Base-by-base conservation (phyloP, 164 flowering plant species). In the Tetracentron sinense region DNA sequence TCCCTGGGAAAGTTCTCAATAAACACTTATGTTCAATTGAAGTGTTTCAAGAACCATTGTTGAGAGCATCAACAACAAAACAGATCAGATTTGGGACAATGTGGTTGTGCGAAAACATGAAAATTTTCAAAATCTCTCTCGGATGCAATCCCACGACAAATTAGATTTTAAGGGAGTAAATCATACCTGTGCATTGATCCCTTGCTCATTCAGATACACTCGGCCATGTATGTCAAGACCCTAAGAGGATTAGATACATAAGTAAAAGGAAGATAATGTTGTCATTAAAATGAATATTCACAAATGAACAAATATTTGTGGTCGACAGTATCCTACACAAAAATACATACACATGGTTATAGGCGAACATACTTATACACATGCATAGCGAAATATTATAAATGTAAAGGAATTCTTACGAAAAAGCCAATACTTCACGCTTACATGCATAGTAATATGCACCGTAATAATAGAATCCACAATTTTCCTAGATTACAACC, bases 101-200 rank as follows among this genome's bases (percentile, higher is more conserved):
- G n/a, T n/a, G n/a, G n/a, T n/a, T n/a, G n/a, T n/a, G n/a, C n/a
- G n/a, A n/a, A n/a, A n/a, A n/a, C n/a, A n/a, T n/a, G n/a, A n/a
- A n/a, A n/a, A n/a, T n/a, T n/a, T n/a, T n/a, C n/a, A n/a, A n/a
- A n/a, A n/a, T n/a, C n/a, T n/a, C n/a, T n/a, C n/a, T n/a, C n/a
- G 44, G 1, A 31, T 21, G 28, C 28, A 44, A 44, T n/a, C n/a
- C n/a, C 20, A 38, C 3, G 8, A 20, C 44, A 38, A 38, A 38
- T 38, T 38, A 51, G 7, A 11, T 47, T 17, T 42, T 7, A 38
- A 31, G 15, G 44, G 30, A 35, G 35, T 7, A 29, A 55, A 50
- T 15, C 53, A 42, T 70, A 87, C 98, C 94, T 88, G 98, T 10
- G 98, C 98, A 77, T 90, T 93, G 55, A 90, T 90, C 48, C 98